These are phyloP conservation scores for Davidsoniella australis DNA, from an alignment of 2,329 filamentous ascomycete species.

Conservation along the genomic window DNA sequence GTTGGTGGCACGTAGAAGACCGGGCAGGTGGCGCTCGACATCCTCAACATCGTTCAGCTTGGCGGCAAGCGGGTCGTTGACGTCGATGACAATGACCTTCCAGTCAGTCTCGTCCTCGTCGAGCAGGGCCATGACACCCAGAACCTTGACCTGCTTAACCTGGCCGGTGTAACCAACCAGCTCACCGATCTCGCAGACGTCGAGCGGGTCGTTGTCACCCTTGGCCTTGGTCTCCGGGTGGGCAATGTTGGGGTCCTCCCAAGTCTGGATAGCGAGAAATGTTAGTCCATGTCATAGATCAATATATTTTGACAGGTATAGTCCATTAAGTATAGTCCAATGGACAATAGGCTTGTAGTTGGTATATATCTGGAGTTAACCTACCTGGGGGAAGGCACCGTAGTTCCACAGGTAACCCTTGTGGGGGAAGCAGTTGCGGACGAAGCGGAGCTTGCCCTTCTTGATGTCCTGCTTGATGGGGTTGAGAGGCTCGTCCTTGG, in stretches of 20 bases:
- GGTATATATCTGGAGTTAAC: slow-evolving; percentile 16
- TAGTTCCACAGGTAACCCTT: slow-evolving; percentile 99
- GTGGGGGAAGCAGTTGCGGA: slow-evolving; percentile 99
- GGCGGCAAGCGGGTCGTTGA: slow-evolving; percentile 88
- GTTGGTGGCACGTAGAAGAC: slow-evolving; percentile 91
- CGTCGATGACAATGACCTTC: slow-evolving; percentile 99
- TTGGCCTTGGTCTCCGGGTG: slow-evolving; percentile 99
- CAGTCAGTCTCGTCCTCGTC: slow-evolving; percentile 99
- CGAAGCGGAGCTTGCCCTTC: slow-evolving; percentile 98
- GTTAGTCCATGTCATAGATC: background rate
- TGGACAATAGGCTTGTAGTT: slow-evolving; percentile 4
- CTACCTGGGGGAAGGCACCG: slow-evolving; percentile 93
- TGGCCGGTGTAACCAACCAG: slow-evolving; percentile 89
- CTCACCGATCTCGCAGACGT: slow-evolving; percentile 99
- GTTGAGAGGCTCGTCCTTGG: slow-evolving; percentile 95
- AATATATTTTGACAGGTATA: background rate
- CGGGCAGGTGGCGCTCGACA: slow-evolving; percentile 93
- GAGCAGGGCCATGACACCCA: slow-evolving; percentile 96
- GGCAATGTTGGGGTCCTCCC: slow-evolving; percentile 91
- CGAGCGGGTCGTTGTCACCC: slow-evolving; percentile 97
- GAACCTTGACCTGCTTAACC: slow-evolving; percentile 99
- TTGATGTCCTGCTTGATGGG: slow-evolving; percentile 99
- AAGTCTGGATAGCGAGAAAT: slow-evolving; percentile 47
- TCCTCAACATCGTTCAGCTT: slow-evolving; percentile 99
- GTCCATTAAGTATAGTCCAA: background rate